Evolutionary conservation across 106 monocot species (phyloP), one percentile per base, ranked within the genome.

Genomic region (Dendrobium huoshanense): DNA sequence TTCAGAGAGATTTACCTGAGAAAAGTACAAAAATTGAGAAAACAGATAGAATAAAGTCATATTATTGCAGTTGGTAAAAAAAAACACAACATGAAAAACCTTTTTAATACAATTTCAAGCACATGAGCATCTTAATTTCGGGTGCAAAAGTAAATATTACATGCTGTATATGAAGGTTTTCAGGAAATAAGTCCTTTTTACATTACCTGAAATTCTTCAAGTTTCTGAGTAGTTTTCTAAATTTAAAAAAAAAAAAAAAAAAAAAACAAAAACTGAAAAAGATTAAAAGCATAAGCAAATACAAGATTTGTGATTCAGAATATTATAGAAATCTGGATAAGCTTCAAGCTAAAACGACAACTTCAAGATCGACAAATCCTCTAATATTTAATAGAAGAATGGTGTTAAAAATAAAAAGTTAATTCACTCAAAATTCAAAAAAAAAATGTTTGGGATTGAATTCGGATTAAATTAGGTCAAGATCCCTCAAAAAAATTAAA

Each of bases 1-100:
- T 76, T 76, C 76, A 25, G 45, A 11, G 47, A 76, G 27, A 76
- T 49, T 51, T 76, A n/a, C 49, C 74, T 74, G 74, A 42, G n/a
- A 74, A 73, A 41, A 74, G 43, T 70, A 70, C 33, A 70, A 4
- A 3, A 70, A 70, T 37, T 70, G 29, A 70, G 37, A 70, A 70
- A 37, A 15, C 10, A 40, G 24, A 33, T 70, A 16, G 3, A 33
- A 37, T 61, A 22, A 58, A 9, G 68, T 70, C 33, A 70, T 37
- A 70, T 2, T 13, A 70, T 4, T 70, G 37, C 33, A 70, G 37
- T 11, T 70, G 11, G 37, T 70, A 2, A 70, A 15, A 15, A 70
- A 37, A 70, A 15, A 70, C 15, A 15, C 11, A 70, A 33, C 13
- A 13, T 3, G 9, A 22, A 61, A 61, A 22, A 13, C 37, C 33